Conservation (phyloP, 192 early-diverging fungal species). For the Coemansia pectinata region DNA sequence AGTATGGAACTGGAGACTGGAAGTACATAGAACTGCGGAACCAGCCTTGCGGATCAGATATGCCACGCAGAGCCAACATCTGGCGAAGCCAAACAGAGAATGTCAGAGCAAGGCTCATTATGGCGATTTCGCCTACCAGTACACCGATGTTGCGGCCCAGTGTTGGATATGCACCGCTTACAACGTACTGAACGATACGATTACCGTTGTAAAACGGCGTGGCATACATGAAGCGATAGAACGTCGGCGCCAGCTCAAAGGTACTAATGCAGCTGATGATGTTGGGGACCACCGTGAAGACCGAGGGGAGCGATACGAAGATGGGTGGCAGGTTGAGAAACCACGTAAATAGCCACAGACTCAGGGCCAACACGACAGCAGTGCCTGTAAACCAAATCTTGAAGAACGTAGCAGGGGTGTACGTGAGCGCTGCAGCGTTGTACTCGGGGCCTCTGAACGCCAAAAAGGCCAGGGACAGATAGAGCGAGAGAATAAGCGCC, state of each 20-base stretch:
- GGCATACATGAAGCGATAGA: conserved; percentile 57
- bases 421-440: conserved; percentile 25
- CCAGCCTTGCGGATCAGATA: conserved; percentile 37
- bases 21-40: conserved; percentile 33
- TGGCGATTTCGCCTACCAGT: conserved; percentile 47
- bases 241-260: conserved; percentile 52
- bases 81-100: conserved; percentile 49
- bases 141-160: conserved; percentile 50
- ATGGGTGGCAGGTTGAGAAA: conserved; percentile 37
- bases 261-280: conserved; percentile 55
- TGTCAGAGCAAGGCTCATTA: conserved; percentile 35
- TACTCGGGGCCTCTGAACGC: conserved; percentile 39
- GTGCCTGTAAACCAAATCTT: conserved; percentile 44
- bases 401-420: conserved; percentile 43
- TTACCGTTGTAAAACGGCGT: conserved; percentile 57
- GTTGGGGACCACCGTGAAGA: conserved; percentile 43
- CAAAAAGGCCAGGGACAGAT: conserved; percentile 39
- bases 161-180: conserved; percentile 53
- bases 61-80: conserved; percentile 21
- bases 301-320: conserved; percentile 34
- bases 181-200: conserved; percentile 42
- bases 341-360: conserved; percentile 42
- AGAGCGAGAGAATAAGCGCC: conserved; percentile 32
- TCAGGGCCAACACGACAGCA: conserved; percentile 20
- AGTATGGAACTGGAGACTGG: conserved; percentile 35